phyloP scores from a whole-genome alignment of 495 filamentous ascomycete species.

The Annulohypoxylon stygium region DNA sequence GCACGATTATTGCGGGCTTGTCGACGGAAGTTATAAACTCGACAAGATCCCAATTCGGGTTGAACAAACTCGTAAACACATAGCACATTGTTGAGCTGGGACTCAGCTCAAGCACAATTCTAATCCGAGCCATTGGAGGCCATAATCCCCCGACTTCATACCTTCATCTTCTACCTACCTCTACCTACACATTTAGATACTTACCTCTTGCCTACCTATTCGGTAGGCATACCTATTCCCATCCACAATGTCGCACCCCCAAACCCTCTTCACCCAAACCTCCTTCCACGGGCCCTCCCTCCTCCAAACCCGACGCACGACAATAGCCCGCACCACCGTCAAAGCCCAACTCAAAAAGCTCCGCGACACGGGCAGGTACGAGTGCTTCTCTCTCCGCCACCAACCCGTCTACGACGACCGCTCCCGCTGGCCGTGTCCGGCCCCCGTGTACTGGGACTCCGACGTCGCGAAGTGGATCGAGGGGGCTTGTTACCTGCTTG shows the following conservation, averaged over 20 bases:
- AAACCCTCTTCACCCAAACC: constrained; percentile 50
- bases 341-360: constrained; percentile 64
- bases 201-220: background rate
- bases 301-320: constrained; percentile 57
- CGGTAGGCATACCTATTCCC: background rate
- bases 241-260: constrained; percentile 48
- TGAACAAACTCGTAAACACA: background rate
- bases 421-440: constrained; percentile 64
- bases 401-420: constrained; percentile 64
- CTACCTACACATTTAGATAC: too few relatives aligned
- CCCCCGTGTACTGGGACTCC: constrained; percentile 71
- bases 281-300: constrained; percentile 51
- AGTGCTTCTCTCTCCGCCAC: constrained; percentile 67
- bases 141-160: background rate
- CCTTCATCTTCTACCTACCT: background rate
- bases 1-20: background rate
- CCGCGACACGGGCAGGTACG: constrained; percentile 67
- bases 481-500: constrained; percentile 68
- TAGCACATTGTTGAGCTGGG: background rate
- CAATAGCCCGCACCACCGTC: constrained; percentile 57
- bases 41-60: background rate
- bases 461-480: constrained; percentile 74
- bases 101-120: background rate
- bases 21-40: background rate
- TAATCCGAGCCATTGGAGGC: background rate